Base-by-base conservation (phyloP, 352 stramenopile genomes). In the Phytopythium aichiense region DNA sequence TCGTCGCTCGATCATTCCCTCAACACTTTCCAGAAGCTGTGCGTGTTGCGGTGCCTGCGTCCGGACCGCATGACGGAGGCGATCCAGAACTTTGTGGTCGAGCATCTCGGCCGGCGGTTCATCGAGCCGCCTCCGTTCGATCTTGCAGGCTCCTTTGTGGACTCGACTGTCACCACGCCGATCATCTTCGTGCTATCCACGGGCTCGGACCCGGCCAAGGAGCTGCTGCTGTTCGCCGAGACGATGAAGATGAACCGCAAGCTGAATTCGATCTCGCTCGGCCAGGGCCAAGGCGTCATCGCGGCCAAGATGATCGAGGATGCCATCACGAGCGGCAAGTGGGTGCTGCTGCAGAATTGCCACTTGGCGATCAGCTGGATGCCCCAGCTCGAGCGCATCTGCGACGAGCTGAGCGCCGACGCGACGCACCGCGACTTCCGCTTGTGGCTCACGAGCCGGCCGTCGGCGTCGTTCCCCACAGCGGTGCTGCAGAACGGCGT, bases 401-500 rank as follows among this genome's bases (percentile, higher is more conserved):
- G 91, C 61, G 92, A 98, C 50, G 83, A 90, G 55, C 76, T 96
- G 51, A 88, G 87, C 56, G 67, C 83, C 0, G 91, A 98, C 16
- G 73, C 81, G 9, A 87, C 88, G 18, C 92, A 92, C 64, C 91
- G 92, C n/a, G 93, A 98, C 73, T 98, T 98, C 71, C 83, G 92
- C 12, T 60, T 98, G 38, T 98, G 92, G 92, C 83, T 98, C 35
- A 98, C 92, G 42, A 93, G 73, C 79, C 89, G 73, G 13, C 76
- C 69, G 37, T 97, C 76, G 40, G 89, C 69, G 54, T 81, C 65
- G 37, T 96, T 96, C 68, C 95, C 95, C 0, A 92, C 97, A 0
- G 92, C 88, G 0, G 92, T 98, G n/a, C 81, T 98, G 15, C 95
- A 98, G 68, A 95, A 97, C 57, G 89, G 94, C 9, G 92, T 98